Percentiles rank a stretch among this genome's conserved stretches.
Evolutionary conservation across 306 rosid species (phyloP).

Genomic region (Comarum palustre): DNA sequence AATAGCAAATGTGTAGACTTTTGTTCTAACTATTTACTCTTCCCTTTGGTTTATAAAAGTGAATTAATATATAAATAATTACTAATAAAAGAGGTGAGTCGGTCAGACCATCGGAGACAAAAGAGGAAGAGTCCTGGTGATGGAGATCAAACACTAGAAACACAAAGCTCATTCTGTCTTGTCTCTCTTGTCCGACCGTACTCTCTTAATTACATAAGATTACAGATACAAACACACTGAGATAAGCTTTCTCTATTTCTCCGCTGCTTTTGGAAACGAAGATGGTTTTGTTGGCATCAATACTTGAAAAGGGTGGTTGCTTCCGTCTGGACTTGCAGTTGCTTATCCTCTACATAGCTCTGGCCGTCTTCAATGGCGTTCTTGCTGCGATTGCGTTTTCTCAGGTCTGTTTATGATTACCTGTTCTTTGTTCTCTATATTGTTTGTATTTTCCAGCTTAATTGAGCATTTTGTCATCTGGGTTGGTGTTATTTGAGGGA

Average conservation of each 20-base stretch:
- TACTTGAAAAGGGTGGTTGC: slow-evolving; percentile 23
- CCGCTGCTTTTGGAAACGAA: slow-evolving; percentile 11
- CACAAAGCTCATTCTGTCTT: not conserved
- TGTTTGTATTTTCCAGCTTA: not conserved
- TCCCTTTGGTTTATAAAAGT: no score
- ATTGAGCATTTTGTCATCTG: slow-evolving; percentile 4
- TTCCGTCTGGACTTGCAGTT: slow-evolving; percentile 45
- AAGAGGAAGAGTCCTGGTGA: slow-evolving; percentile 1
- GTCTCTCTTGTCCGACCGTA: slow-evolving; percentile 1
- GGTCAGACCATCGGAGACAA: not conserved
- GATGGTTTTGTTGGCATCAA: slow-evolving; percentile 24
- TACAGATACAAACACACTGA: not conserved
- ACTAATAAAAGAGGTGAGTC: not conserved
- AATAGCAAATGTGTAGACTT: no score
- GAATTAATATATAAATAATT: no score
- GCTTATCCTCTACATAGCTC: slow-evolving; percentile 41
- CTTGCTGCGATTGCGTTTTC: slow-evolving; percentile 49
- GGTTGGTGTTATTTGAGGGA: not conserved
- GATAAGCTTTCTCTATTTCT: not conserved
- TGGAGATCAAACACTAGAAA: not conserved
- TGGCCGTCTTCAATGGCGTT: slow-evolving; percentile 49
- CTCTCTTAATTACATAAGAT: not conserved
- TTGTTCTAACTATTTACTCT: no score
- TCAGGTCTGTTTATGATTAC: slow-evolving; percentile 39
- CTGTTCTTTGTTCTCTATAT: slow-evolving; percentile 13